Conservation (phyloP, 768 basidiomycete species). For the Boletus rufocinnamomeus region DNA sequence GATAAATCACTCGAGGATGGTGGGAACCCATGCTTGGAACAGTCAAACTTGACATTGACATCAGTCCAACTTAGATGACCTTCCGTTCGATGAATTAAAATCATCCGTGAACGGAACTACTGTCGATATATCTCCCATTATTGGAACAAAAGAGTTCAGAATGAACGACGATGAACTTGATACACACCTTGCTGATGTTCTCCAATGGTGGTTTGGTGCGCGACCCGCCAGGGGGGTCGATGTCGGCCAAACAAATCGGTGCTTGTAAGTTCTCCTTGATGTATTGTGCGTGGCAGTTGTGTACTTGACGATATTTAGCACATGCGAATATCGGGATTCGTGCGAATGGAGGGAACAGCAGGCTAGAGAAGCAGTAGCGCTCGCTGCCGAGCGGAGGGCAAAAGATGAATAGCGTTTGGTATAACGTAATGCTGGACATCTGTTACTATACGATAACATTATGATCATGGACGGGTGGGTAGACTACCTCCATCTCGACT, state of each 20-base stretch:
- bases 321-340: constrained; percentile 70
- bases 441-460: not conserved
- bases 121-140: constrained; percentile 41
- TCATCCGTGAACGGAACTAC: not conserved
- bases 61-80: constrained; percentile 5
- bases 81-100: not conserved
- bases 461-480: constrained; percentile 47
- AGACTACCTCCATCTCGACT: constrained; percentile 45
- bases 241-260: constrained; percentile 57
- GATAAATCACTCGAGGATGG: constrained; percentile 1
- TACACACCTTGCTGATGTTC: constrained; percentile 49
- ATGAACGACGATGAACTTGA: constrained; percentile 58
- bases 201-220: constrained; percentile 77
- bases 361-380: constrained; percentile 40
- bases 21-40: constrained; percentile 5
- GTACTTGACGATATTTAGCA: constrained; percentile 37
- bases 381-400: not conserved
- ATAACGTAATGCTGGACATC: constrained; percentile 16
- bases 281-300: not conserved
- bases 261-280: constrained; percentile 52
- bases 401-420: not conserved
- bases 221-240: constrained; percentile 73
- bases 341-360: constrained; percentile 77
- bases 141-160: constrained; percentile 64
- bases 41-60: constrained; percentile 3